Evolutionary conservation across 768 basidiomycete species (phyloP), one percentile per base, ranked within the genome.

Genomic region (Boletus sensibilis): DNA sequence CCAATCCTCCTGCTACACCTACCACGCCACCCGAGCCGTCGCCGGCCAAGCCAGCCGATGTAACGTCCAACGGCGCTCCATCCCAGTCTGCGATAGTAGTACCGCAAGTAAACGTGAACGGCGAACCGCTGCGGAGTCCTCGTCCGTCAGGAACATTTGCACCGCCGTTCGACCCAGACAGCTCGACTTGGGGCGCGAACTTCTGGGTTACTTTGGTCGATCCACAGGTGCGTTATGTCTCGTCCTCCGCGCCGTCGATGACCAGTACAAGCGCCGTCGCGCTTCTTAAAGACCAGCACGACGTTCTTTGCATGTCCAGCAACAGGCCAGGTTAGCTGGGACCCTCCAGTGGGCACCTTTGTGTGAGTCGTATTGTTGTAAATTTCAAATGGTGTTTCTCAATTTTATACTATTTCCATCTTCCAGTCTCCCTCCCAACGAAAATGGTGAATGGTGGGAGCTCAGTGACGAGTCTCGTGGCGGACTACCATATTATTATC

Each of bases 371-470:
- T 40, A 35, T 40, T 47, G 40, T 58, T 29, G 1, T 55, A n/a
- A 21, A 44, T 62, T 63, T 66, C 56, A 59, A 62, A 59, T 63
- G 25, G 16, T 16, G 53, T 42, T 46, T 57, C 59, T 67, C 37
- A 52, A 16, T 40, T 59, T 57, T 57, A 37, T 37, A 37, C 21
- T 23, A 4, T 42, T 31, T 21, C 13, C 8, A 13, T 43, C 33
- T 29, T 67, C 7, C 63, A 93, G 92, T 47, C 77, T 95, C 43
- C 94, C 94, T 45, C 89, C 92, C 6, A 89, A 79, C 61, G 79
- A 82, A 5, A 85, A 90, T 42, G 94, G 94, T 40, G 93, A 96
- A 69, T 97, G 94, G 94, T 98, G 94, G 94, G 94, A 97, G 72
- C 80, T 97, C 56, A 78, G 78, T 43, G 94, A 98, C 68, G 89